These are phyloP conservation scores for Excoecaria cochinchinensis DNA, from an alignment of 345 rosid genomes.

Conservation along the genomic window DNA sequence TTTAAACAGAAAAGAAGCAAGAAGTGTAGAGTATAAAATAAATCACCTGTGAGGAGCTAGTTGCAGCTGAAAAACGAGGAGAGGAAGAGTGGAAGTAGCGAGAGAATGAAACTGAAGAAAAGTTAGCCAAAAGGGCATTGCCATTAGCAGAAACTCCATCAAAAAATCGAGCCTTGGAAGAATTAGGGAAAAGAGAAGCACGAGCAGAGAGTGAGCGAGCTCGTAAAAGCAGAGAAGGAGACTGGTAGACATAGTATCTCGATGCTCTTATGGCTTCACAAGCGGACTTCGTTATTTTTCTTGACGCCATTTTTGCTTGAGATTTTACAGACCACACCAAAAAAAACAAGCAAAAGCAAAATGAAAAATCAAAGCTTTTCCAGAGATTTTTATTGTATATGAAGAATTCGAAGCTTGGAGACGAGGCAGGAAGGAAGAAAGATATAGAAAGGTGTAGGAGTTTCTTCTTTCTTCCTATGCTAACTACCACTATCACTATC, in stretches of 20 bases:
- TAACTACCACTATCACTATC: accelerated
- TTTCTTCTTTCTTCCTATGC: background rate
- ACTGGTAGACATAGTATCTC: background rate
- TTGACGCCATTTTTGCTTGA: constrained; percentile 39
- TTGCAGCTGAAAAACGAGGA: constrained; percentile 38
- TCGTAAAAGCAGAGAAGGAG: constrained; percentile 19
- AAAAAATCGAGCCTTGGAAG: background rate
- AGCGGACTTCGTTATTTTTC: constrained; percentile 37
- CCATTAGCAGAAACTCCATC: background rate
- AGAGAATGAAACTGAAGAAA: background rate
- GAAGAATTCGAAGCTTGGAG: too few relatives aligned
- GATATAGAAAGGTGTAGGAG: constrained; percentile 31
- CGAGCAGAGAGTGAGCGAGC: constrained; percentile 26
- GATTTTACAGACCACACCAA: too few relatives aligned
- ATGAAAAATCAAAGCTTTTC: too few relatives aligned
- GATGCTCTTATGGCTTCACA: constrained; percentile 18
- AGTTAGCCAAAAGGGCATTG: constrained; percentile 17
- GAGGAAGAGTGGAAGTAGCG: constrained; percentile 41
- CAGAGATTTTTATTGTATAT: too few relatives aligned
- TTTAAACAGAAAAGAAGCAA: background rate
- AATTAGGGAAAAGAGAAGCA: constrained; percentile 8
- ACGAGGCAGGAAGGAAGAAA: constrained; percentile 22
- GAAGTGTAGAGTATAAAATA: background rate
- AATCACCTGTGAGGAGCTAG: constrained; percentile 44
- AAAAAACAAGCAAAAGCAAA: too few relatives aligned